Evolutionary conservation across 139 green algal genomes (phyloP).

Genomic region (Nannochloris sp.): DNA sequence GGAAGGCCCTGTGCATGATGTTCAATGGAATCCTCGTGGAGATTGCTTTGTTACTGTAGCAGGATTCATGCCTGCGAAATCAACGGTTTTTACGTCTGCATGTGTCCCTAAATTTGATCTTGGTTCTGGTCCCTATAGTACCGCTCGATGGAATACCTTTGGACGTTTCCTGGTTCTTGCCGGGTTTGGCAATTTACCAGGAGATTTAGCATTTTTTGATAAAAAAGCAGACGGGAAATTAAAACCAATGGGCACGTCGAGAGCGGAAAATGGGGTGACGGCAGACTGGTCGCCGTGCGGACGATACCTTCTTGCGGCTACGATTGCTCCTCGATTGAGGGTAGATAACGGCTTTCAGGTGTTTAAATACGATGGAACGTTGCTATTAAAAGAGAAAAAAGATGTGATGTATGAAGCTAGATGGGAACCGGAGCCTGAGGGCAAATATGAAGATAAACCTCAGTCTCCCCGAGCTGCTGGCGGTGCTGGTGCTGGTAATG

Average conservation of each 20-base stretch:
- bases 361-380: constrained; percentile 77
- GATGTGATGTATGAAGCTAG: constrained; percentile 65
- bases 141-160: constrained; percentile 77
- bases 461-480: constrained; percentile 41
- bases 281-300: constrained; percentile 85
- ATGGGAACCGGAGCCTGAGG: constrained; percentile 42
- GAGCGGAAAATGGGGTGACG: constrained; percentile 47
- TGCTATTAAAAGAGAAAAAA: constrained; percentile 33
- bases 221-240: constrained; percentile 68
- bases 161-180: constrained; percentile 71
- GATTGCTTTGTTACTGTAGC: constrained; percentile 68
- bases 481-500: constrained; percentile 10
- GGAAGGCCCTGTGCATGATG: constrained; percentile 93
- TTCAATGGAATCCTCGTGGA: constrained; percentile 84
- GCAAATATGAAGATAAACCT: constrained; percentile 52
- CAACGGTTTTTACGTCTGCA: constrained; percentile 68
- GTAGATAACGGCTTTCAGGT: constrained; percentile 87
- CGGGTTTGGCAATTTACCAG: constrained; percentile 83
- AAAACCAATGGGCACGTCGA: constrained; percentile 62
- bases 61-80: constrained; percentile 69
- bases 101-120: constrained; percentile 51
- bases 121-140: constrained; percentile 70
- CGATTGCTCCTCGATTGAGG: constrained; percentile 76
- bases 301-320: constrained; percentile 72
- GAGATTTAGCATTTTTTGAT: constrained; percentile 86